These are phyloP conservation scores for Chalaropsis ovoidea DNA, from an alignment of 2,329 filamentous ascomycete species.

Conservation along the genomic window DNA sequence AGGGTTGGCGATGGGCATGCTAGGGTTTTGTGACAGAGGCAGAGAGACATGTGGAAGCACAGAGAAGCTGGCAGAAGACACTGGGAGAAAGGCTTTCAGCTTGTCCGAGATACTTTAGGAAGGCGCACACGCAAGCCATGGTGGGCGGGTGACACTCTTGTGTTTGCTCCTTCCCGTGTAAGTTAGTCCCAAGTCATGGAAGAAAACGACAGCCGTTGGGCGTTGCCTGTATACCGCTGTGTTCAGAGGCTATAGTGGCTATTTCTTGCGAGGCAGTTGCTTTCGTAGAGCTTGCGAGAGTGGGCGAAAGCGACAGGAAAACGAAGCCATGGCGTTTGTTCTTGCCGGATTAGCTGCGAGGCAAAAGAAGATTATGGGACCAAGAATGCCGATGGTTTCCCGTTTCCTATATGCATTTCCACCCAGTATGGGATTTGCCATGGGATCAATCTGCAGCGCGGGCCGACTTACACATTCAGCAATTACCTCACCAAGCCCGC, in stretches of 20 bases:
- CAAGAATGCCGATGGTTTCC: background rate
- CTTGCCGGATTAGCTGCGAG: background rate
- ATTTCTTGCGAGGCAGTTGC: background rate
- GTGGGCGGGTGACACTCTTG: background rate
- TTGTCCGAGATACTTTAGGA: background rate
- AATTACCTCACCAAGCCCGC: constrained; percentile 3
- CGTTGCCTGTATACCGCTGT: background rate
- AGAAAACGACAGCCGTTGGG: background rate
- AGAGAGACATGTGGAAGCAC: background rate
- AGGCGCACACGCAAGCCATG: background rate
- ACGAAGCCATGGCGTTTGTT: background rate
- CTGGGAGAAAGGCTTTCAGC: background rate
- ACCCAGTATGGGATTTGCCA: constrained; percentile 2
- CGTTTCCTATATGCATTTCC: background rate
- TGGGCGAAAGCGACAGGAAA: background rate
- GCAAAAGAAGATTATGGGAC: background rate
- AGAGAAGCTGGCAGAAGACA: background rate
- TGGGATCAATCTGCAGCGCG: constrained; percentile 7
- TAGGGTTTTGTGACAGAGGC: too few relatives aligned
- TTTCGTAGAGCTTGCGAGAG: background rate
- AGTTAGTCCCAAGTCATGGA: background rate
- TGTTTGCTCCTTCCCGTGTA: constrained; percentile 11
- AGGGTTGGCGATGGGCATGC: too few relatives aligned
- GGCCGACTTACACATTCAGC: constrained; percentile 15
- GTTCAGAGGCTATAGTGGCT: background rate